Percentiles rank a stretch among this genome's conserved stretches.
phyloP scores from a whole-genome alignment of 345 rosid species.

The Kandelia obovata region DNA sequence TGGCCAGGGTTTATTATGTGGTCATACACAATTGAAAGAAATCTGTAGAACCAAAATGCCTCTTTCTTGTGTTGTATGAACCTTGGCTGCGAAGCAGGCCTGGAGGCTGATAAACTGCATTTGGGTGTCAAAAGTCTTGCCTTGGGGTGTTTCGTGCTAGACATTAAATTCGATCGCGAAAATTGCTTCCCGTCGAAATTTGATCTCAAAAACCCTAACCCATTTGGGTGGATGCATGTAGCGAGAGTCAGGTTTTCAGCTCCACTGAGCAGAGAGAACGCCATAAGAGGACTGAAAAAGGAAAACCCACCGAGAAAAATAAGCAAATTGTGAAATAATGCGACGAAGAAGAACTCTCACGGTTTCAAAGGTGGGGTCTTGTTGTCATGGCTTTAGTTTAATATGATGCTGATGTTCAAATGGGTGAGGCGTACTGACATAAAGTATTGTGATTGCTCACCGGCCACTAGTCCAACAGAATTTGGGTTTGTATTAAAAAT shows the following conservation, averaged over 20 bases:
- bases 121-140: constrained; percentile 37
- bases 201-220: constrained; percentile 39
- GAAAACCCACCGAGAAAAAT: constrained; percentile 13
- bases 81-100: constrained; percentile 93
- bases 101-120: constrained; percentile 67
- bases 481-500: too few species aligned
- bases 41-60: constrained; percentile 98
- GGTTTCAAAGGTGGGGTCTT: constrained; percentile 1
- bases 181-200: constrained; percentile 38
- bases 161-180: constrained; percentile 30
- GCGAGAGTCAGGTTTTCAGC: constrained; percentile 48
- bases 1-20: constrained; percentile 87
- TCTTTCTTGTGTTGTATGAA: constrained; percentile 97
- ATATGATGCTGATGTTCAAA: neutral
- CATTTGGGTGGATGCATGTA: constrained; percentile 36
- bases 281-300: constrained; percentile 37
- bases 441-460: constrained; percentile 9
- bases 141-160: constrained; percentile 26
- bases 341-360: constrained; percentile 4
- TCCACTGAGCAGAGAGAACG: constrained; percentile 66
- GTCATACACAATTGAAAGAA: constrained; percentile 90
- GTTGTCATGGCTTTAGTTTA: neutral
- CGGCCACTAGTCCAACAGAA: too few species aligned
- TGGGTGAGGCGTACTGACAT: neutral
- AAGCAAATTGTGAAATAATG: neutral